These are phyloP conservation scores for Vanrija humicola DNA, from an alignment of 1,284 basidiomycete species.

Conservation along the genomic window DNA sequence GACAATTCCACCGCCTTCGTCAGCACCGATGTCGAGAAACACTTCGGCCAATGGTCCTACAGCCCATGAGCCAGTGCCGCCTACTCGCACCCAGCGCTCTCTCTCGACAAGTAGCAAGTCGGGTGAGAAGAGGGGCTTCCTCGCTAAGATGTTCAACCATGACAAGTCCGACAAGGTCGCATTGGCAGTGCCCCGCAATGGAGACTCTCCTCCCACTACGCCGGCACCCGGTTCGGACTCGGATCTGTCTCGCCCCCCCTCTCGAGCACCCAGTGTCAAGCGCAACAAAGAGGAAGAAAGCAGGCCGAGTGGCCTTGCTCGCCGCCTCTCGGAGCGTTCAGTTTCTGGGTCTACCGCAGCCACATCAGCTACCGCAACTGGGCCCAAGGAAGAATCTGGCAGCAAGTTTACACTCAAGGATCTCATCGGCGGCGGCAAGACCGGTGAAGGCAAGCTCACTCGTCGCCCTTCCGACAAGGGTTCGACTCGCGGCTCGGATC, in stretches of 20 bases:
- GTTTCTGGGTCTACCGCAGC: slow-evolving; percentile 21
- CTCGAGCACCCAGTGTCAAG: slow-evolving; percentile 30
- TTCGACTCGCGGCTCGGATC: slow-evolving; percentile 53
- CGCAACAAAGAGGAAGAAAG: slow-evolving; percentile 16
- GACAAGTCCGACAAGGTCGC: slow-evolving; percentile 34
- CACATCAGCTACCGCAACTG: slow-evolving; percentile 4
- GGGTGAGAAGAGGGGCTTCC: slow-evolving; percentile 46
- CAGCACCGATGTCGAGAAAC: slow-evolving; percentile 39
- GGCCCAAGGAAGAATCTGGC: slow-evolving; percentile 7
- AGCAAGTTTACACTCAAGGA: slow-evolving; percentile 81
- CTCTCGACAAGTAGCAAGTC: slow-evolving; percentile 19
- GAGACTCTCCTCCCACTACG: slow-evolving; percentile 37
- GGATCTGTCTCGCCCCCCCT: slow-evolving; percentile 35
- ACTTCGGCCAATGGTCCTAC: slow-evolving; percentile 25
- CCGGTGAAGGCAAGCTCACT: slow-evolving; percentile 57
- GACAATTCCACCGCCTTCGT: slow-evolving; percentile 35
- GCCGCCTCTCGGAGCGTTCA: slow-evolving; percentile 28
- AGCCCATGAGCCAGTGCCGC: slow-evolving; percentile 7
- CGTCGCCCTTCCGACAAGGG: slow-evolving; percentile 68
- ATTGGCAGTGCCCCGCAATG: slow-evolving; percentile 11
- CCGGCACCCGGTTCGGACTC: slow-evolving; percentile 30
- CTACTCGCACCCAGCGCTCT: slow-evolving; percentile 7
- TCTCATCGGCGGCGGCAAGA: slow-evolving; percentile 56
- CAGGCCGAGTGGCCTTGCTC: not conserved
- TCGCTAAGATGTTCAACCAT: slow-evolving; percentile 48